These are phyloP conservation scores for Naganishia randhawae DNA, from an alignment of 768 basidiomycete genomes.

Conservation along the genomic window DNA sequence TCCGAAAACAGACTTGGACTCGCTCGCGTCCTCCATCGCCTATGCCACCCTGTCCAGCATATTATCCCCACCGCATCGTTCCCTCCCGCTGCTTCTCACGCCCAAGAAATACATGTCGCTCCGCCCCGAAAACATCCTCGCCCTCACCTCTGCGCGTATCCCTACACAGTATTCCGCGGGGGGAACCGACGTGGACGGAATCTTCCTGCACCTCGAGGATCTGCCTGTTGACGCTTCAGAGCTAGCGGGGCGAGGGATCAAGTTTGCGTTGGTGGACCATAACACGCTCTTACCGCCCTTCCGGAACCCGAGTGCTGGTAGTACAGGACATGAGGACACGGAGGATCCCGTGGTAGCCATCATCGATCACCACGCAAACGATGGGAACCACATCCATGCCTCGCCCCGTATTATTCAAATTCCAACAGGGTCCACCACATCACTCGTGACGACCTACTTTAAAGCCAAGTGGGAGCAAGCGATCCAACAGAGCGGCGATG, in stretches of 20 bases:
- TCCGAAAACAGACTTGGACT: slow-evolving; percentile 73
- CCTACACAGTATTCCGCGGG: slow-evolving; percentile 22
- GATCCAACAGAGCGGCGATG: slow-evolving; percentile 24
- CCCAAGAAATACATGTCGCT: slow-evolving; percentile 66
- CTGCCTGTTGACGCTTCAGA: slow-evolving; percentile 67
- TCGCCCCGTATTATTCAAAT: slow-evolving; percentile 63
- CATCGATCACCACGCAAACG: slow-evolving; percentile 90
- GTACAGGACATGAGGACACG: no score
- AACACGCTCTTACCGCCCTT: slow-evolving; percentile 61
- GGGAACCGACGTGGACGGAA: slow-evolving; percentile 38
- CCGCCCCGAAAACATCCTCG: slow-evolving; percentile 81
- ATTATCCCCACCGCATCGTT: slow-evolving; percentile 55
- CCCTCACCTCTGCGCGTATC: slow-evolving; percentile 58
- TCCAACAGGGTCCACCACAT: slow-evolving; percentile 71
- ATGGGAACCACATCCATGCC: slow-evolving; percentile 61
- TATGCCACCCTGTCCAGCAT: slow-evolving; percentile 72
- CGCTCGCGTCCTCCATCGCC: slow-evolving; percentile 76
- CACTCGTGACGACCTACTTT: slow-evolving; percentile 61
- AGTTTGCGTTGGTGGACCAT: slow-evolving; percentile 85
- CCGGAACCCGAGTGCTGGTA: slow-evolving; percentile 18
- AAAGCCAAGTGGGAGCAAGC: slow-evolving; percentile 42
- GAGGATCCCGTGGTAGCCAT: slow-evolving; percentile 64
- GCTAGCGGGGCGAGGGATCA: slow-evolving; percentile 59
- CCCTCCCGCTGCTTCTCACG: slow-evolving; percentile 71
- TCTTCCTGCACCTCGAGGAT: slow-evolving; percentile 57